Percentiles rank a stretch among this genome's conserved stretches.
These are phyloP conservation scores for Hericium coralloides DNA, from an alignment of 768 basidiomycete species.

Conservation along the genomic window DNA sequence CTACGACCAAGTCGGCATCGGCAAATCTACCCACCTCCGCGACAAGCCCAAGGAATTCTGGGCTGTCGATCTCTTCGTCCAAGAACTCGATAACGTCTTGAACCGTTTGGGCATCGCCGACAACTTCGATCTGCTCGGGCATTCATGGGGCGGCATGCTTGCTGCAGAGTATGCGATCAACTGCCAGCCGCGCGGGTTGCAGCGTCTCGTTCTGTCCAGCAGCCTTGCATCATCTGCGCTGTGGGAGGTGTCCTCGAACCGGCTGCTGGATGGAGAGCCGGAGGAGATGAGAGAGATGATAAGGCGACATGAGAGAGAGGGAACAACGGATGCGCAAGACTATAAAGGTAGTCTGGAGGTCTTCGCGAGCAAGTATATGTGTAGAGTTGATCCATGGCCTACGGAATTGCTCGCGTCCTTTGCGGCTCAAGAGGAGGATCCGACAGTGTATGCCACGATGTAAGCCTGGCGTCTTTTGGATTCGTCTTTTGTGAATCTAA, in stretches of 20 bases:
- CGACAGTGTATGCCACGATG: neutral
- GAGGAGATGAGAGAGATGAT: neutral
- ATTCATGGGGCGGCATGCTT: constrained; percentile 53
- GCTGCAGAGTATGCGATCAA: constrained; percentile 25
- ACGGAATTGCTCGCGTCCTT: neutral
- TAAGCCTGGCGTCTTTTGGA: neutral
- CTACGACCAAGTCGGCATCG: constrained; percentile 43
- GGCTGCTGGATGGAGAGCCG: neutral
- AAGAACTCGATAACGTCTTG: constrained; percentile 44
- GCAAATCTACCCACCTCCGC: constrained; percentile 33
- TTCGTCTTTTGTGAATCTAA: neutral
- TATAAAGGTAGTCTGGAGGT: neutral
- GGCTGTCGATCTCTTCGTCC: constrained; percentile 40
- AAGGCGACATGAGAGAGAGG: neutral
- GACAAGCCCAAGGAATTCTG: constrained; percentile 28
- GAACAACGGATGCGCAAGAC: neutral
- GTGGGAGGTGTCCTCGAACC: neutral
- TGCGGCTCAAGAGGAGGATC: neutral
- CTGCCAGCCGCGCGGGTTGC: neutral
- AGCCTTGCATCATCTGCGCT: neutral
- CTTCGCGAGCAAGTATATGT: neutral
- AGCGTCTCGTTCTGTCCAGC: neutral
- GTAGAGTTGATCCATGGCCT: neutral
- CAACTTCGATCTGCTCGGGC: constrained; percentile 39
- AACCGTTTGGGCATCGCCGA: constrained; percentile 29